Evolutionary conservation across 169 alveolate species (phyloP), one percentile per base, ranked within the genome.

Genomic region (Eimeria zaria): DNA sequence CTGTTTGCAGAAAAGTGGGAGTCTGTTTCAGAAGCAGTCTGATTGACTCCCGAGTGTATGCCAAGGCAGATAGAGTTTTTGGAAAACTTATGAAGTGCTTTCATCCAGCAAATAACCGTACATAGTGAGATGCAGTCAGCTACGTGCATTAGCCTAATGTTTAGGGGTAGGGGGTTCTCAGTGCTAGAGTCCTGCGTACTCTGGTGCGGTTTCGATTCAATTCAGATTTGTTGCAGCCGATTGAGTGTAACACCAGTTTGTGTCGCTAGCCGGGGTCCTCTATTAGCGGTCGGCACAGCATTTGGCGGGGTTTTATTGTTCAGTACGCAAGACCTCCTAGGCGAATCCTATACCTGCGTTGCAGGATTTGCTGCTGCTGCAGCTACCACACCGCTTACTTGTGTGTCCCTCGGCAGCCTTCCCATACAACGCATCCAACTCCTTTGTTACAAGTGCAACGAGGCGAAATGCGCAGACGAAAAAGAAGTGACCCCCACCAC

Each of bases 341-440:
- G 93, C 39, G 81, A 58, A 62, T 62, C 93, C 22, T 87, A 53
- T 62, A 87, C 58, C 93, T 36, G 58, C 44, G 60, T 48, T 24
- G 24, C 41, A 48, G 93, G 67, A 62, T 87, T 87, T 62, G 93
- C 80, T 16, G 93, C 93, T 22, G 93, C 93, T 8, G 58, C 93
- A 24, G 93, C 93, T 87, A 24, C 62, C 39, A 62, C 83, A 22
- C 93, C 93, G 30, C 81, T 87, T 36, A 55, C 93, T 33, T 87
- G 62, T 33, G 44, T 87, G n/a, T 62, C 83, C 22, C 41, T 62
- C 53, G 93, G 83, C 1, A 16, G 36, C 36, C 81, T 87, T 87
- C 93, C 93, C 48, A 58, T 87, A 41, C 93, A 87, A 71, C 60
- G 93, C 46, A 51, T 87, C 20, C 67, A 60, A 62, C 81, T 87